These are phyloP conservation scores for Aspergillus pseudoterreus DNA, from an alignment of 2,329 filamentous ascomycete genomes.

Conservation along the genomic window DNA sequence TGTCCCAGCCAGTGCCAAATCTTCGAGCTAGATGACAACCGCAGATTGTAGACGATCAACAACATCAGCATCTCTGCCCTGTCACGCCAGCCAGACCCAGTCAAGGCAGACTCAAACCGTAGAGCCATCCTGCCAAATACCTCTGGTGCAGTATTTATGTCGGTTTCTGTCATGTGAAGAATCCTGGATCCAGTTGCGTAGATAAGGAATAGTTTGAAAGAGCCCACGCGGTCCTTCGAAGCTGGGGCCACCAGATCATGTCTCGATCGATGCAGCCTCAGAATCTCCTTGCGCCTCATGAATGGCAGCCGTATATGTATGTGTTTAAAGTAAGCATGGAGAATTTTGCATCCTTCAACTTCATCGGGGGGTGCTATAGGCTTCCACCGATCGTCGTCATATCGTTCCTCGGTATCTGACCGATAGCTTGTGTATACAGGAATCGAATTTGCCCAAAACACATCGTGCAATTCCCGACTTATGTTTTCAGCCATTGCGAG, in stretches of 20 bases:
- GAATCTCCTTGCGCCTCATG: constrained; percentile 11
- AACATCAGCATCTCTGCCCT: constrained; percentile 22
- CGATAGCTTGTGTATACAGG: constrained; percentile 5
- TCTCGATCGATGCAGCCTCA: constrained; percentile 9
- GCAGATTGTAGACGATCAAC: constrained; percentile 21
- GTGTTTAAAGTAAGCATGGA: constrained; percentile 19
- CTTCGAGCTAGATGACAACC: constrained; percentile 18
- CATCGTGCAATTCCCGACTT: constrained; percentile 13
- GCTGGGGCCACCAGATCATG: neutral
- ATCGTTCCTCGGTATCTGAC: too few species aligned
- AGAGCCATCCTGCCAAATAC: constrained; percentile 12
- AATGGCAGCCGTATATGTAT: constrained; percentile 20
- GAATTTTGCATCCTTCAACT: constrained; percentile 7
- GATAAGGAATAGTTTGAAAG: constrained; percentile 22
- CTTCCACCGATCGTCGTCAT: neutral
- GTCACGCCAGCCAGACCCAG: constrained; percentile 9
- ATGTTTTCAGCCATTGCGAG: constrained; percentile 14
- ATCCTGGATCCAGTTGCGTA: constrained; percentile 20
- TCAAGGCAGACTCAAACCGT: constrained; percentile 9
- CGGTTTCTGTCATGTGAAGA: constrained; percentile 14
- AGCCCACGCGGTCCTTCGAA: constrained; percentile 9
- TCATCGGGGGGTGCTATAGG: constrained; percentile 10
- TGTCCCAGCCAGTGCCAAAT: constrained; percentile 25
- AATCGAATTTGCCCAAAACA: constrained; percentile 10
- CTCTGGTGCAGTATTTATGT: constrained; percentile 12